Base-by-base conservation (phyloP, 2,329 filamentous ascomycete species). In the Penicillium sp. region DNA sequence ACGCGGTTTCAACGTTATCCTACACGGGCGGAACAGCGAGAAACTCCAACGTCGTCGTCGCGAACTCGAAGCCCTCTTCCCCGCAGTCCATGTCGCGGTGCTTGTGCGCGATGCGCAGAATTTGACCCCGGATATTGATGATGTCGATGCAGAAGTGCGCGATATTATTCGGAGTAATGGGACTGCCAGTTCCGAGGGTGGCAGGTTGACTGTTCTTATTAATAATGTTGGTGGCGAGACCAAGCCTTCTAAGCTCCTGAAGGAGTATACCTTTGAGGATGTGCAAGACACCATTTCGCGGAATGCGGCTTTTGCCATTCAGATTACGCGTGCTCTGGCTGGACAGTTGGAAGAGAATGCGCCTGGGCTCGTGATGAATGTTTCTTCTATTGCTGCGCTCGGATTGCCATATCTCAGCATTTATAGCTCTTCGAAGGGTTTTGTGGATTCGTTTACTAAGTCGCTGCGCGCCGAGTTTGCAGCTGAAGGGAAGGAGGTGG, bases 171-270 rank as follows among this genome's bases (percentile, higher is more conserved):
- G 69, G 19, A 12, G 10, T 25, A 35, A 46, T n/a, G 9, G 3
- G 28, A n/a, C 30, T 4, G 10, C 7, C 10, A 17, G 8, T 10
- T 22, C 42, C 28, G 4, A 16, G 11, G 4, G 8, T 11, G 35
- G 56, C 8, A 35, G 22, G 9, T 68, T 86, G 31, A 83, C 78
- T 1, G 69, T 85, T 2, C 69, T 86, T 25, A 67, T 86, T 62
- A 85, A 85, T 69, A 85, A 85, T 65, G 78, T 82, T 0, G 82
- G 83, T 19, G 79, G 79, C 49, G 69, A 53, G 66, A 70, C 4
- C 57, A 58, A 40, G 14, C 59, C 61, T 17, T 80, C 73, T 54
- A 66, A 65, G 4, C 60, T 71, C 2, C 65, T 82, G 5, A 66
- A 73, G 12, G 64, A 74, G 2, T 69, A 69, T 11, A 66, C 71